These are phyloP conservation scores for Botryotinia narcissicola DNA, from an alignment of 2,329 filamentous ascomycete genomes.

Conservation along the genomic window DNA sequence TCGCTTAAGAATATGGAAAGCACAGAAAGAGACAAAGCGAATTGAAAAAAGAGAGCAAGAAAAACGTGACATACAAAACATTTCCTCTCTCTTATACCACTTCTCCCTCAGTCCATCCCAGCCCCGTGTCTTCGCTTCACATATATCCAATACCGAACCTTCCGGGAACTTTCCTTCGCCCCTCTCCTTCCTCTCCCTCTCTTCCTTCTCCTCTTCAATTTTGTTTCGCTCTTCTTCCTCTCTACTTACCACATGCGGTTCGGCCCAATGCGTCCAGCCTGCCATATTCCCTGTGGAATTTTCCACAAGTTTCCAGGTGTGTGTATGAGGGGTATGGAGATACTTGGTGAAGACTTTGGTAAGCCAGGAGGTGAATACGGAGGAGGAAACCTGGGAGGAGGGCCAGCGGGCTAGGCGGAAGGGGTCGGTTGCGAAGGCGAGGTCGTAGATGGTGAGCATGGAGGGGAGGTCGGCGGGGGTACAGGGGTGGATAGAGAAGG, in stretches of 20 bases:
- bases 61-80: constrained; percentile 38
- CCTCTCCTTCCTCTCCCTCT: background rate
- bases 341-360: constrained; percentile 32
- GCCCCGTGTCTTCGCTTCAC: constrained; percentile 36
- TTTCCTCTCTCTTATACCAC: constrained; percentile 36
- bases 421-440: constrained; percentile 32
- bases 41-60: fast-evolving
- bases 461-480: constrained; percentile 36
- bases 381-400: constrained; percentile 15
- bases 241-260: constrained; percentile 1
- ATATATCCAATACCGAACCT: constrained; percentile 38
- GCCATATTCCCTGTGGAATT: constrained; percentile 33
- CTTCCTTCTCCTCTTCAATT: background rate
- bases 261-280: constrained; percentile 37
- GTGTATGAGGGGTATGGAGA: constrained; percentile 35
- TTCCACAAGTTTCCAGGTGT: constrained; percentile 40
- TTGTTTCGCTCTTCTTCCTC: background rate
- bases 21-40: background rate
- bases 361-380: constrained; percentile 36
- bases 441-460: constrained; percentile 37
- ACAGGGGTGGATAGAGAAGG: constrained; percentile 26
- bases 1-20: background rate
- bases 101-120: constrained; percentile 35
- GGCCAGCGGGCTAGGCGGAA: constrained; percentile 35
- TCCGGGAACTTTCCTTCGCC: constrained; percentile 32